phyloP scores from a whole-genome alignment of 2,329 filamentous ascomycete genomes.

The Tolypocladium endophyticum region DNA sequence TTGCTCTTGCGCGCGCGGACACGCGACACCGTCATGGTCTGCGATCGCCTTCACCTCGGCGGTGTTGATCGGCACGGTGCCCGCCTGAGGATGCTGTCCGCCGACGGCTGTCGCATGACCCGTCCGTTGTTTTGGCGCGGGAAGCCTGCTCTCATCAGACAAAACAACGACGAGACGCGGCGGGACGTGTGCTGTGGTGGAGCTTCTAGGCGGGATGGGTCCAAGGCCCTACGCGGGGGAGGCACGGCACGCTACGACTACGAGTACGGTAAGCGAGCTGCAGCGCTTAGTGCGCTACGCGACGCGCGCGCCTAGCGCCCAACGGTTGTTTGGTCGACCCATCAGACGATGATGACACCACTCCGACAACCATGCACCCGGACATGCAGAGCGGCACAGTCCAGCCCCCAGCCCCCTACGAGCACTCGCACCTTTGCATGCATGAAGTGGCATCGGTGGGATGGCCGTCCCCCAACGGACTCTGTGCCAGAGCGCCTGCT shows the following conservation, averaged over 20 bases:
- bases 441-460: neutral
- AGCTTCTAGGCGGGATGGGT: neutral
- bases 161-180: neutral
- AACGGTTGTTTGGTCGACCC: neutral
- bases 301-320: constrained; percentile 3
- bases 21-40: constrained; percentile 27
- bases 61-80: neutral
- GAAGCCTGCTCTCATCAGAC: neutral
- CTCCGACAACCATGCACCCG: neutral
- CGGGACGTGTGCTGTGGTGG: neutral
- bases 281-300: constrained; percentile 2
- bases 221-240: neutral
- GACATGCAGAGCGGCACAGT: neutral
- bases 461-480: neutral
- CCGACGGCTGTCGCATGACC: neutral
- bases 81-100: neutral
- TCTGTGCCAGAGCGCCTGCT: neutral
- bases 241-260: neutral
- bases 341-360: neutral
- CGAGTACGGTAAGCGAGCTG: neutral
- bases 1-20: constrained; percentile 37
- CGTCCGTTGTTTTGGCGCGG: neutral
- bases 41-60: neutral
- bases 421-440: neutral
- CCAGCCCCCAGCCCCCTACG: neutral